Conservation (phyloP, 768 basidiomycete genomes). For the Termitomyces sp. region DNA sequence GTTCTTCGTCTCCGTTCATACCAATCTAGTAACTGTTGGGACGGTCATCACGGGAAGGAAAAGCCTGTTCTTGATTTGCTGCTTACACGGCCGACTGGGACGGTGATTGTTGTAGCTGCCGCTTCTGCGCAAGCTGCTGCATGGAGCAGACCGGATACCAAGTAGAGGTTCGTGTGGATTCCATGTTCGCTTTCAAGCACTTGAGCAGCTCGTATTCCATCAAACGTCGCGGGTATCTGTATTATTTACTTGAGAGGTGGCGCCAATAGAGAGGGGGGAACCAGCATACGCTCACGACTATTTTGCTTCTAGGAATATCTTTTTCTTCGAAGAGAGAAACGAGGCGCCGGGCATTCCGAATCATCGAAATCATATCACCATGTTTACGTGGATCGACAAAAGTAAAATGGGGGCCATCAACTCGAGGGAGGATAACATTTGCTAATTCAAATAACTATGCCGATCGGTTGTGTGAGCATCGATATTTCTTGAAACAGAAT, state of each 20-base stretch:
- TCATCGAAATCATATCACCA: constrained; percentile 35
- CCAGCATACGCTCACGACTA: constrained; percentile 49
- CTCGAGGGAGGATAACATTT: constrained; percentile 39
- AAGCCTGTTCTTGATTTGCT: neutral
- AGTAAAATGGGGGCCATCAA: constrained; percentile 46
- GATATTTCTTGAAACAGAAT: neutral
- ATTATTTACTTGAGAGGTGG: neutral
- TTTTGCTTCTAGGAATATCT: constrained; percentile 34
- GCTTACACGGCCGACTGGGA: constrained; percentile 51
- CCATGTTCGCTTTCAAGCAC: constrained; percentile 34
- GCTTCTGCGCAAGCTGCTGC: constrained; percentile 56
- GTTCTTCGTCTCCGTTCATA: constrained; percentile 36
- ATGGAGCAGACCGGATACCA: constrained; percentile 55
- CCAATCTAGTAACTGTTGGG: constrained; percentile 38
- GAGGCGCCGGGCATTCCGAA: constrained; percentile 40
- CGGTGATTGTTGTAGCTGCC: constrained; percentile 44
- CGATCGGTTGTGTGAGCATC: neutral
- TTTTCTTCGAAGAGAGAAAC: constrained; percentile 39
- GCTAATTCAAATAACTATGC: constrained; percentile 53
- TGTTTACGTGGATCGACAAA: constrained; percentile 52
- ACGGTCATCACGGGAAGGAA: constrained; percentile 3
- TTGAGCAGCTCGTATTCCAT: constrained; percentile 48
- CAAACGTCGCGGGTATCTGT: constrained; percentile 59
- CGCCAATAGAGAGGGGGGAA: constrained; percentile 5
- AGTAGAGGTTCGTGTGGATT: constrained; percentile 50